Conservation (phyloP, 257 asterid species). For the Eucommia ulmoides region DNA sequence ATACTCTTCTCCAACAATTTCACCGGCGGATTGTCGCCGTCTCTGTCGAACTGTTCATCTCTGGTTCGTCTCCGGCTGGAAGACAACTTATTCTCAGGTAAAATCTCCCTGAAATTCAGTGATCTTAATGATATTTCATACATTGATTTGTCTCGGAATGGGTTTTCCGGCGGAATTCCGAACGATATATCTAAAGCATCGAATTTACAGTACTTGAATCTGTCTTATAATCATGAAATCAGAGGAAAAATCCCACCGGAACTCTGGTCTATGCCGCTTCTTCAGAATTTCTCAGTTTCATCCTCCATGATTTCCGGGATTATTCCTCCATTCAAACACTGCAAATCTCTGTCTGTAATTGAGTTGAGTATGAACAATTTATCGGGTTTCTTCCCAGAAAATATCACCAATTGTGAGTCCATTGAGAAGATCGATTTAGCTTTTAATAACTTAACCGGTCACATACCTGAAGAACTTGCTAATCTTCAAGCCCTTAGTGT, state of each 20-base stretch:
- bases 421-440: slow-evolving; percentile 58
- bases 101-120: slow-evolving; percentile 45
- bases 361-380: slow-evolving; percentile 64
- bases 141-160: slow-evolving; percentile 74
- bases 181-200: slow-evolving; percentile 33
- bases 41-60: slow-evolving; percentile 74
- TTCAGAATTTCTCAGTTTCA: slow-evolving; percentile 67
- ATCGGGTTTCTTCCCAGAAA: slow-evolving; percentile 53
- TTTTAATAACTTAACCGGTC: slow-evolving; percentile 54
- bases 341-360: slow-evolving; percentile 46
- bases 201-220: slow-evolving; percentile 52
- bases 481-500: slow-evolving; percentile 35
- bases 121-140: slow-evolving; percentile 39
- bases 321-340: slow-evolving; percentile 52
- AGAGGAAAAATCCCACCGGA: slow-evolving; percentile 54
- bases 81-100: slow-evolving; percentile 72
- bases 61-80: slow-evolving; percentile 83
- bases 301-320: slow-evolving; percentile 63
- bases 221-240: slow-evolving; percentile 64
- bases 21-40: slow-evolving; percentile 59
- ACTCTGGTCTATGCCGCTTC: slow-evolving; percentile 45
- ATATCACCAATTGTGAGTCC: slow-evolving; percentile 46
- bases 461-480: slow-evolving; percentile 50
- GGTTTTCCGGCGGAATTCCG: slow-evolving; percentile 62
- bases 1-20: slow-evolving; percentile 79